Base-by-base conservation (phyloP, 495 filamentous ascomycete genomes). In the Penicillium roqueforti region DNA sequence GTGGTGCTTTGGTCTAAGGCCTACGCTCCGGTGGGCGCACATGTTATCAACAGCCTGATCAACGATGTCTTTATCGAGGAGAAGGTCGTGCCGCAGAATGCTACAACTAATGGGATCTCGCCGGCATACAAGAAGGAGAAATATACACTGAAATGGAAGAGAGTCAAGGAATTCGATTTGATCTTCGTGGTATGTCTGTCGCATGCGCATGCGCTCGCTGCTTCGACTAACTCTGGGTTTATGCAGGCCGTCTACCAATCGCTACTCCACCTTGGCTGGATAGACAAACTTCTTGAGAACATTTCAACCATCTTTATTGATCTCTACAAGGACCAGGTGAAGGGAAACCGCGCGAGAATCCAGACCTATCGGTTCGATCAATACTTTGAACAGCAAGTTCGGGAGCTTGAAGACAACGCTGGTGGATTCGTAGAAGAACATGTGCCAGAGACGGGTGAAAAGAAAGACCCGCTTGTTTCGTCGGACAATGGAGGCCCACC, bases 11-110 rank as follows among this genome's bases (percentile, higher is more conserved):
- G 93, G 93, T 97, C 93, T 28, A 86, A 87, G 63, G 86, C 84
- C 4, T 96, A 93, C 68, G 83, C 83, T 31, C 78, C 88, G 1
- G 83, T 95, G 60, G 88, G 83, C 63, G 76, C 88, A 19, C 86
- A 87, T 60, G 76, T 97, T 43, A 83, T 98, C 74, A 95, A 98
- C 75, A 87, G 86, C 74, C 87, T 97, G 69, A 95, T 98, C 76
- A 83, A 83, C 68, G 91, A 97, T 69, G 87, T 97, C 66, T 92
- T 98, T 74, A 96, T 98, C 66, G 95, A 97, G 72, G 93, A 97
- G 70, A 85, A 84, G 65, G 85, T 87, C 32, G 78, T 79, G 49
- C 78, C 86, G 34, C 80, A 81, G 44, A 79, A 54, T 20, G 23
- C 51, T 11, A 55, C 51, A 46, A 45, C 40, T 31, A 54, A 25